Base-by-base conservation (phyloP, 768 basidiomycete species). In the Pulveroboletus sp. region DNA sequence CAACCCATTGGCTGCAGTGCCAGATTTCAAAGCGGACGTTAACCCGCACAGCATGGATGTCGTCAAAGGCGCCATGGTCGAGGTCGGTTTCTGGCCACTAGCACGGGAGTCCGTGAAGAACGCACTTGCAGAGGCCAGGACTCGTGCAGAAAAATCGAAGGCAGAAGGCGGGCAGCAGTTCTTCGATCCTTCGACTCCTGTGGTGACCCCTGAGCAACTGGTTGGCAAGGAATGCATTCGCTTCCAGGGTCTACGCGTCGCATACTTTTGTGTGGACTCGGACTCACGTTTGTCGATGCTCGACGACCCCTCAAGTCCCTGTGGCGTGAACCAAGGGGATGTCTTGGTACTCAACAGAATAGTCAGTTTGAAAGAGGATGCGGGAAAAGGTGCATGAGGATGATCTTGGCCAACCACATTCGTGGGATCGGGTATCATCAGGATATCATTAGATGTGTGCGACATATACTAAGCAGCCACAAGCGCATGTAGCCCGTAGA, bases 221-320 rank as follows among this genome's bases (percentile, higher is more conserved):
- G 80, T 90, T 38, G 95, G 89, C 23, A 87, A 87, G 67, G 96
- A 98, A 68, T 90, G 86, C 63, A 79, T 98, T 47, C 80, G 96
- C 32, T 98, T 99, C 83, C 96, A 99, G 71, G 96, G 93, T 8
- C 76, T 97, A 62, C 83, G 96, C 10, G 85, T 97, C 40, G 96
- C 87, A 3, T 99, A 97, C 73, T 98, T 99, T 63, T 80, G 90
- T 17, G 73, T 98, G 23, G 96, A 99, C 67, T 86, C 84, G 67
- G 94, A 97, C 60, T 74, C 93, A 31, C 75, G 77, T 30, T 60
- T 93, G 30, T 79, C 77, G 14, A 79, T 77, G 47, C 66, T 95
- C 24, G 79, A 84, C 13, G 80, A 84, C 53, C 67, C 71, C 6
- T 72, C 69, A 2, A 69, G 61, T 16, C 59, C 63, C 22, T 67